phyloP scores from a whole-genome alignment of 2,329 filamentous ascomycete species.

The Neurospora crassa region DNA sequence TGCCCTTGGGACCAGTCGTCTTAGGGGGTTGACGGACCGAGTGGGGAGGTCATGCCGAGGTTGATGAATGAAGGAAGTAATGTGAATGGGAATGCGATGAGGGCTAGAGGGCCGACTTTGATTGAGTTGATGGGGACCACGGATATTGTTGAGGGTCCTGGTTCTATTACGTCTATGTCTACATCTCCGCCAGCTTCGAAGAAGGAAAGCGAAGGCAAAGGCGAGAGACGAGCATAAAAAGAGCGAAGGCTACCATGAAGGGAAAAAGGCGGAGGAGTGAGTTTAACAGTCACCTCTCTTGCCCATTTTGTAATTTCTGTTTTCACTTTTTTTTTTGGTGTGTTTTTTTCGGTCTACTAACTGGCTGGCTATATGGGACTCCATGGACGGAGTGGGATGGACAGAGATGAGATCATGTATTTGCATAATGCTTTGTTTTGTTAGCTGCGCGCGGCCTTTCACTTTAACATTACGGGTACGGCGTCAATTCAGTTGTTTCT shows the following conservation, averaged over 20 bases:
- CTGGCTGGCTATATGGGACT: neutral
- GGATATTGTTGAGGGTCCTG: neutral
- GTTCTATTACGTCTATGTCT: too few species aligned
- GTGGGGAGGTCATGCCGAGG: neutral
- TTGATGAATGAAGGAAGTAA: neutral
- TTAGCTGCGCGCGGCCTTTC: neutral
- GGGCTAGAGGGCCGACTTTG: neutral
- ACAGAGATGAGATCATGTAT: neutral
- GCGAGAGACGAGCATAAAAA: neutral
- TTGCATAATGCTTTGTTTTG: too few species aligned
- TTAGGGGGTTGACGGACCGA: conserved; percentile 2
- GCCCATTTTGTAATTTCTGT: neutral
- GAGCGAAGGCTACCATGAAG: too few species aligned
- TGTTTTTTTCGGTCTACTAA: neutral
- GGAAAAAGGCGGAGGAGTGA: conserved; percentile 5
- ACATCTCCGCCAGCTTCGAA: too few species aligned
- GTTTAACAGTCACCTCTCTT: conserved; percentile 14
- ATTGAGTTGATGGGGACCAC: neutral
- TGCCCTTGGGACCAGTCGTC: conserved; percentile 51
- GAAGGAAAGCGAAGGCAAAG: neutral
- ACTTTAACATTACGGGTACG: neutral
- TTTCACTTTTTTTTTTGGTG: neutral
- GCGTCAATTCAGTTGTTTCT: neutral
- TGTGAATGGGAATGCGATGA: neutral
- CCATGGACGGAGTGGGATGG: neutral